Evolutionary conservation across 1,284 basidiomycete species (phyloP).

Genomic region (Microbotryum silenes-acaulis): DNA sequence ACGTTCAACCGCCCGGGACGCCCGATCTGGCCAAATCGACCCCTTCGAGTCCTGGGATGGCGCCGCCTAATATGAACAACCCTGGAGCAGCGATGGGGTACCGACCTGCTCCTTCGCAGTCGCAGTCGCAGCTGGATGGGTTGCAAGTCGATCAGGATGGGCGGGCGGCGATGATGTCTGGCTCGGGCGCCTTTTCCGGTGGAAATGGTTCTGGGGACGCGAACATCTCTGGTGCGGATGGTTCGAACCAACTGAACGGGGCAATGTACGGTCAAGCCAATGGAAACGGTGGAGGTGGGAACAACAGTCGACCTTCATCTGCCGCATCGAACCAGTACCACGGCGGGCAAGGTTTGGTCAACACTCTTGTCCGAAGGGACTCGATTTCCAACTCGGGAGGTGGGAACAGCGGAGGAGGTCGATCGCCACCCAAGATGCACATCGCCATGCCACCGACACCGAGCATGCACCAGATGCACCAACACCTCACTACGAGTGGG

Average conservation of each 20-base stretch:
- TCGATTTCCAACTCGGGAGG: constrained; percentile 1
- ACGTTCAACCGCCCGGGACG: background rate
- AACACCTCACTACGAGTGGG: background rate
- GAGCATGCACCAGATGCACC: background rate
- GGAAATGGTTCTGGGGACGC: background rate
- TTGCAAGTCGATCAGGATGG: constrained; percentile 8
- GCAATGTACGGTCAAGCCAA: constrained; percentile 1
- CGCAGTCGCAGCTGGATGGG: constrained; percentile 3
- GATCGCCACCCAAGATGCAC: background rate
- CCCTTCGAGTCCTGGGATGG: constrained; percentile 12
- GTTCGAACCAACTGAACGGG: constrained; percentile 3
- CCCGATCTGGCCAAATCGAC: constrained; percentile 7
- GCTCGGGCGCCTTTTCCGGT: background rate
- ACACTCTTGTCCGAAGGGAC: background rate
- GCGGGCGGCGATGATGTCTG: constrained; percentile 9
- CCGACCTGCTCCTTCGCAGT: constrained; percentile 17
- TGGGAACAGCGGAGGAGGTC: too few relatives aligned
- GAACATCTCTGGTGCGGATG: background rate
- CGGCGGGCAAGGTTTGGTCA: too few relatives aligned
- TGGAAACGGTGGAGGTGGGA: constrained; percentile 3
- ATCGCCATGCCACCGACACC: background rate
- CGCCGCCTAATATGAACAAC: background rate
- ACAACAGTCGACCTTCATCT: constrained; percentile 15
- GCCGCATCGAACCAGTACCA: constrained; percentile 20
- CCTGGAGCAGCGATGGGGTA: constrained; percentile 9